phyloP scores from a whole-genome alignment of 192 early-diverging fungal genomes.

The Backusella morwellensis region DNA sequence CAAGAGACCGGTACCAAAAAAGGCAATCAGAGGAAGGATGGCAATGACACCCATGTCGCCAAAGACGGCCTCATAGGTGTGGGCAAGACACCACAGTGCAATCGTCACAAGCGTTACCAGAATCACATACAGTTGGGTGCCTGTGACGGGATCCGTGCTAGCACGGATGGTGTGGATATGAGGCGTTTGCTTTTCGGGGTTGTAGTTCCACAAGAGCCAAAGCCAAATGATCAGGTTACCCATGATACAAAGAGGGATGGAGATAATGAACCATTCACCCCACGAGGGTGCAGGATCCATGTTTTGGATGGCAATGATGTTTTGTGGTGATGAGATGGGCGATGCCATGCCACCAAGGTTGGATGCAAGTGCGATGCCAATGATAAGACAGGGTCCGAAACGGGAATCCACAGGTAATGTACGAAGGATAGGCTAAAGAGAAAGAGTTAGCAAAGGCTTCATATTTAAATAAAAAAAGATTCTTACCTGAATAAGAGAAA shows the following conservation, averaged over 20 bases:
- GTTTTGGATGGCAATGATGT: conserved; percentile 91
- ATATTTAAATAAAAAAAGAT: not conserved
- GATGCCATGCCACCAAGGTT: conserved; percentile 98
- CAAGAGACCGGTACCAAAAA: conserved; percentile 89
- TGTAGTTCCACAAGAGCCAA: conserved; percentile 76
- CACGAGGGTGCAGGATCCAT: conserved; percentile 90
- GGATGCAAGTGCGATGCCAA: conserved; percentile 96
- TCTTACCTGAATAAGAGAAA: conserved; percentile 79
- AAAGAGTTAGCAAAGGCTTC: too few species aligned
- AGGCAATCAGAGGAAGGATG: conserved; percentile 82
- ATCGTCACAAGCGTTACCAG: conserved; percentile 77
- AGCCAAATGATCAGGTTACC: conserved; percentile 83
- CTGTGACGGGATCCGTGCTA: conserved; percentile 52
- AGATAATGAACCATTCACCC: conserved; percentile 87
- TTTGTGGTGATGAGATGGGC: conserved; percentile 96
- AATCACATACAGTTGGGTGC: conserved; percentile 77
- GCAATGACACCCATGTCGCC: conserved; percentile 98
- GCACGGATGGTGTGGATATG: conserved; percentile 57
- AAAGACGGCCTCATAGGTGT: conserved; percentile 66
- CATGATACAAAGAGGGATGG: conserved; percentile 81
- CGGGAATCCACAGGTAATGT: conserved; percentile 77
- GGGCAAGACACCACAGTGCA: conserved; percentile 86
- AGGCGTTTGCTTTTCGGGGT: conserved; percentile 64
- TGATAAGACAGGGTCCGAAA: conserved; percentile 84
- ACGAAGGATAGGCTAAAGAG: conserved; percentile 78